A percentile compares a stretch with the other conserved stretches of the same genome.
Conservation (phyloP, 2,329 filamentous ascomycete genomes). For the Fusarium lyarnte region DNA sequence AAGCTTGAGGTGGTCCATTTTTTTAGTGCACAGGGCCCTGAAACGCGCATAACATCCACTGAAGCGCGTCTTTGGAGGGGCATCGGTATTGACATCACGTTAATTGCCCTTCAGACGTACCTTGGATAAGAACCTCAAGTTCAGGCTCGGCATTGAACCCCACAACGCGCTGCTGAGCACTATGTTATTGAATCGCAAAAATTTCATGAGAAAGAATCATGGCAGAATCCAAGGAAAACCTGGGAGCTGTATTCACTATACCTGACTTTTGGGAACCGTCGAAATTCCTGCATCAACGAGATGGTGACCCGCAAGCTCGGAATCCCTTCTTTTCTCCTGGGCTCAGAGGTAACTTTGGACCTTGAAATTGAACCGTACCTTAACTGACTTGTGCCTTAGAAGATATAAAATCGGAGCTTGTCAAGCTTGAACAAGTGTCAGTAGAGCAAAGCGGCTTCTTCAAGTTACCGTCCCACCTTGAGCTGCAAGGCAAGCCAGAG, state of each 20-base stretch:
- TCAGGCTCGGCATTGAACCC: background rate
- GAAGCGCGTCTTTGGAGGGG: conserved; percentile 35
- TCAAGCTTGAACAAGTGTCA: conserved; percentile 32
- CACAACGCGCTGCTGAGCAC: background rate
- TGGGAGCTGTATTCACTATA: conserved; percentile 69
- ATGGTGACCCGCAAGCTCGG: conserved; percentile 19
- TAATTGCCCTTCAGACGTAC: conserved; percentile 12
- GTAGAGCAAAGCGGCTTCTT: conserved; percentile 47
- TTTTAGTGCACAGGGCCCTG: conserved; percentile 17
- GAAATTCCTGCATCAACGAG: conserved; percentile 54
- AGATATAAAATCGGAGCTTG: conserved; percentile 18
- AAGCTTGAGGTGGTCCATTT: conserved; percentile 1
- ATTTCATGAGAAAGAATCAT: conserved; percentile 37
- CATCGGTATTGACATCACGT: conserved; percentile 7
- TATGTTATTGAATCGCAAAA: conserved; percentile 20
- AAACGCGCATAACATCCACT: conserved; percentile 16
- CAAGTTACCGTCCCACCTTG: conserved; percentile 35
- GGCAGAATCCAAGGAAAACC: conserved; percentile 53
- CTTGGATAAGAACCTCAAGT: conserved; percentile 1
- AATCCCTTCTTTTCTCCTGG: conserved; percentile 57
- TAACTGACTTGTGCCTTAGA: conserved; percentile 15
- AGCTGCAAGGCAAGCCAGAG: conserved; percentile 1
- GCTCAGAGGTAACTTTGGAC: conserved; percentile 44
- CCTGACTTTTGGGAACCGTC: conserved; percentile 69
- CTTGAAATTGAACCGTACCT: background rate